phyloP scores from a whole-genome alignment of 805 yeast genomes.

The Priceomyces melissophilus region DNA sequence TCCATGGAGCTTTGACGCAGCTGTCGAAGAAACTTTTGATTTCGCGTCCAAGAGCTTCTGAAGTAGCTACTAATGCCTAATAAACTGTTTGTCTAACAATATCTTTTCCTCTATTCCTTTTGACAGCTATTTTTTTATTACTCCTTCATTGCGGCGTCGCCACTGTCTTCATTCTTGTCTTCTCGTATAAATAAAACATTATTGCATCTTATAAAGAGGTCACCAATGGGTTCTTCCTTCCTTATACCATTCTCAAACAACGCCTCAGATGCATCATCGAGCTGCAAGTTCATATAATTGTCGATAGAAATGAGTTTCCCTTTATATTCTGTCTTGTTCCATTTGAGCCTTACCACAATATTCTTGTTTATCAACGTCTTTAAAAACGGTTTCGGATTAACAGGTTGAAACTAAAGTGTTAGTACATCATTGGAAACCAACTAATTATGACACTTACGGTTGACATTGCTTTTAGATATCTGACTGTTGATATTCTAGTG shows the following conservation, averaged over 20 bases:
- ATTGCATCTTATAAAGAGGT: constrained; percentile 84
- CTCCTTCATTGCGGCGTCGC: constrained; percentile 4
- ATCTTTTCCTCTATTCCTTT: too few species aligned
- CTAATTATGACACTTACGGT: constrained; percentile 8
- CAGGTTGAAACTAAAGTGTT: constrained; percentile 47
- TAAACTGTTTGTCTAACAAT: too few species aligned
- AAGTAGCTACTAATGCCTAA: too few species aligned
- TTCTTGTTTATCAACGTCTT: constrained; percentile 67
- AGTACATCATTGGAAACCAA: constrained; percentile 4
- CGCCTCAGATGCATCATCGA: constrained; percentile 53
- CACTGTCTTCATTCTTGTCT: constrained; percentile 7
- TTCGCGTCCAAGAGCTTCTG: too few species aligned
- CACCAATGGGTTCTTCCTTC: constrained; percentile 50
- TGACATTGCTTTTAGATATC: constrained; percentile 8
- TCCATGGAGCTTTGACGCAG: too few species aligned
- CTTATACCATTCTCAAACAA: constrained; percentile 42
- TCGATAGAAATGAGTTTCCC: constrained; percentile 80
- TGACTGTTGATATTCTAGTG: not conserved
- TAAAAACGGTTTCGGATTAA: constrained; percentile 89
- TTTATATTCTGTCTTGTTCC: constrained; percentile 84
- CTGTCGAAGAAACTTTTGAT: too few species aligned
- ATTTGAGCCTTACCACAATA: constrained; percentile 79
- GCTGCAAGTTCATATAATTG: constrained; percentile 85
- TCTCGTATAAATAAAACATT: constrained; percentile 77
- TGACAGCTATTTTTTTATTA: not conserved